Percentiles rank a stretch among this genome's conserved stretches.
Conservation (phyloP, 2,329 filamentous ascomycete genomes). For the Aureobasidium vineae region DNA sequence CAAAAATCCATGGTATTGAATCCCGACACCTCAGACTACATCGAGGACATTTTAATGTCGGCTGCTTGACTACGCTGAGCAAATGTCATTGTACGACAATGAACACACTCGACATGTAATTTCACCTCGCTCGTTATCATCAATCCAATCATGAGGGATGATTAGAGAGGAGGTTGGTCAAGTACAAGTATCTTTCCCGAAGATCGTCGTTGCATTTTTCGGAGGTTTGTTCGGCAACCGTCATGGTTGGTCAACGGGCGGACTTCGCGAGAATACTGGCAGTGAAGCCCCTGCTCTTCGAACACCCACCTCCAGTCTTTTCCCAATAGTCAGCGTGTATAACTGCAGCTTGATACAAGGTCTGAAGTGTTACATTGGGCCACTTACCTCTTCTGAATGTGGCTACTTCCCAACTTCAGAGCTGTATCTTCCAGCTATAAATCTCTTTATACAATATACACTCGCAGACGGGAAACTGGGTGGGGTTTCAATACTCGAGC, state of each 20-base stretch:
- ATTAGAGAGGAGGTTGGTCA: not conserved
- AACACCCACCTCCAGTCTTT: not conserved
- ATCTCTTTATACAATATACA: too few relatives aligned
- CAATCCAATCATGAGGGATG: not conserved
- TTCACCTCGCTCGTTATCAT: not conserved
- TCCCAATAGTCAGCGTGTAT: not conserved
- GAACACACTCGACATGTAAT: too few relatives aligned
- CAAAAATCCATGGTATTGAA: not conserved
- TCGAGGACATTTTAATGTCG: not conserved
- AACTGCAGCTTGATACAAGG: not conserved
- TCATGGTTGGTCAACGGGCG: constrained; percentile 13
- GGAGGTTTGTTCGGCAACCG: constrained; percentile 20
- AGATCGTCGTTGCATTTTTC: constrained; percentile 4
- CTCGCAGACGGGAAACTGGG: too few relatives aligned
- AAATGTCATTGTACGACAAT: too few relatives aligned
- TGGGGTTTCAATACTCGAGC: not conserved
- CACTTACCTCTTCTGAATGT: too few relatives aligned
- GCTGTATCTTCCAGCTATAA: too few relatives aligned
- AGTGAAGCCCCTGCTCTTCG: not conserved
- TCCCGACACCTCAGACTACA: not conserved
- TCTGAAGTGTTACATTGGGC: too few relatives aligned
- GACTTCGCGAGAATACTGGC: constrained; percentile 1
- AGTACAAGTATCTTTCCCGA: not conserved
- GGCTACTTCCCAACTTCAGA: too few relatives aligned
- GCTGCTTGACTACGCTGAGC: not conserved